phyloP scores from a whole-genome alignment of 139 green algal genomes.

The Chlorella sp. region DNA sequence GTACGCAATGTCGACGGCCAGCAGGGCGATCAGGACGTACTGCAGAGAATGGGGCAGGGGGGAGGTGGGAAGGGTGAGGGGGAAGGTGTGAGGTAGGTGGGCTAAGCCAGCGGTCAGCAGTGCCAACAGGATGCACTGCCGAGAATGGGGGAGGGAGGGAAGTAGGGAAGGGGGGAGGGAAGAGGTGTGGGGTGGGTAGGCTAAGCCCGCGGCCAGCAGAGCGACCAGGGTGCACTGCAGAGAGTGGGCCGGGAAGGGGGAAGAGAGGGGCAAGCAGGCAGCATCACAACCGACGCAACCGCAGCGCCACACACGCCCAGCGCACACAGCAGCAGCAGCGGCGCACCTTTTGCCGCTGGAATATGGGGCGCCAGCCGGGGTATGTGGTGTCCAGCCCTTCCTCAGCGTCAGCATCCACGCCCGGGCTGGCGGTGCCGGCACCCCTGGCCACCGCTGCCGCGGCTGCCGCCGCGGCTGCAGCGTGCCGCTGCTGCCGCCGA shows the following conservation, averaged over 20 bases:
- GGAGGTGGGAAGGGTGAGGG: no score
- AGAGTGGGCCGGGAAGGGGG: no score
- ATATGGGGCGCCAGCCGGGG: background rate
- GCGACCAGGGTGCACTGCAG: no score
- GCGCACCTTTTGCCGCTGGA: constrained; percentile 11
- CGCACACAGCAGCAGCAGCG: background rate
- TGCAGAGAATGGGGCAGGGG: background rate
- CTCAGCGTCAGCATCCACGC: background rate
- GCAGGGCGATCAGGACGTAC: background rate
- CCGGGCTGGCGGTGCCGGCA: background rate
- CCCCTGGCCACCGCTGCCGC: background rate
- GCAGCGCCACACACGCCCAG: background rate
- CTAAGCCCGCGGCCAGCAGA: no score
- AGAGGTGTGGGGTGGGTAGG: no score
- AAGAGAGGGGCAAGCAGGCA: no score
- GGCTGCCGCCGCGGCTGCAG: background rate
- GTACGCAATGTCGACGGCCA: background rate
- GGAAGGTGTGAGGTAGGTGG: no score
- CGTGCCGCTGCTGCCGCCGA: constrained; percentile 7
- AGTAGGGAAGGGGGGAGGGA: no score
- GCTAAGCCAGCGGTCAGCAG: no score
- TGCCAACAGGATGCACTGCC: no score
- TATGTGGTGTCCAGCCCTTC: background rate
- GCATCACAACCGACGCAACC: background rate
- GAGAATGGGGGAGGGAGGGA: no score